Percentiles rank a stretch among this genome's conserved stretches.
Evolutionary conservation across 2,329 filamentous ascomycete species (phyloP).

Genomic region (Fusarium floridanum): DNA sequence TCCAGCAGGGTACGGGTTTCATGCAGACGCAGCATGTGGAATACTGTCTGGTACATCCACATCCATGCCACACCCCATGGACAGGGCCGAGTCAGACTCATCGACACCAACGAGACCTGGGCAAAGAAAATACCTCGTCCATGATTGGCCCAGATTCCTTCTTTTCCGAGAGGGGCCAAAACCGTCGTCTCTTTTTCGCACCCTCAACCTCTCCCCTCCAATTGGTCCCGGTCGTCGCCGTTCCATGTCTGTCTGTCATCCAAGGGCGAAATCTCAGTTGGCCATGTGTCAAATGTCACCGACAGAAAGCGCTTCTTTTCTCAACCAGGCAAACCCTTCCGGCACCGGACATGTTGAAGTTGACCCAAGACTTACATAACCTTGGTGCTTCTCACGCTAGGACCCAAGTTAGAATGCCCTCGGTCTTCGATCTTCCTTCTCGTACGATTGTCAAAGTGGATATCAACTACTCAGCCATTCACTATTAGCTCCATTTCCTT

Average conservation of each 20-base stretch:
- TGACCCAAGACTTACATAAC: not conserved
- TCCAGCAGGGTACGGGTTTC: slow-evolving; percentile 1
- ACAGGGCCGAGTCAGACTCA: slow-evolving; percentile 37
- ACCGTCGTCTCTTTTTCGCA: not conserved
- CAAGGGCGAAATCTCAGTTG: not conserved
- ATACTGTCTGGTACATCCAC: not conserved
- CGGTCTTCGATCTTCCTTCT: slow-evolving; percentile 22
- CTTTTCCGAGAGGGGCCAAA: not conserved
- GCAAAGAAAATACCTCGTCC: slow-evolving; percentile 39
- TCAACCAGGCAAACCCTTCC: slow-evolving; percentile 2
- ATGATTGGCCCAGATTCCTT: slow-evolving; percentile 29
- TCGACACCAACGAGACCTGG: slow-evolving; percentile 12
- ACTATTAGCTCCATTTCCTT: slow-evolving; percentile 20
- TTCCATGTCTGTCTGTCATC: not conserved
- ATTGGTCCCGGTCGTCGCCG: slow-evolving; percentile 3
- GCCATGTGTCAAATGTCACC: not conserved
- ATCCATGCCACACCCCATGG: slow-evolving; percentile 1
- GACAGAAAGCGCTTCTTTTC: not conserved
- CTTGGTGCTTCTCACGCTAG: not conserved
- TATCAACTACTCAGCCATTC: slow-evolving; percentile 25
- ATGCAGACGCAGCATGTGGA: slow-evolving; percentile 5
- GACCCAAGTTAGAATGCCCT: slow-evolving; percentile 21
- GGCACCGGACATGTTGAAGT: not conserved
- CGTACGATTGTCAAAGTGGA: slow-evolving; percentile 34
- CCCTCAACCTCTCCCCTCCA: not conserved